Percentiles rank a stretch among this genome's conserved stretches.
These are phyloP conservation scores for Botrytis medusae DNA, from an alignment of 2,329 filamentous ascomycete genomes.

Conservation along the genomic window DNA sequence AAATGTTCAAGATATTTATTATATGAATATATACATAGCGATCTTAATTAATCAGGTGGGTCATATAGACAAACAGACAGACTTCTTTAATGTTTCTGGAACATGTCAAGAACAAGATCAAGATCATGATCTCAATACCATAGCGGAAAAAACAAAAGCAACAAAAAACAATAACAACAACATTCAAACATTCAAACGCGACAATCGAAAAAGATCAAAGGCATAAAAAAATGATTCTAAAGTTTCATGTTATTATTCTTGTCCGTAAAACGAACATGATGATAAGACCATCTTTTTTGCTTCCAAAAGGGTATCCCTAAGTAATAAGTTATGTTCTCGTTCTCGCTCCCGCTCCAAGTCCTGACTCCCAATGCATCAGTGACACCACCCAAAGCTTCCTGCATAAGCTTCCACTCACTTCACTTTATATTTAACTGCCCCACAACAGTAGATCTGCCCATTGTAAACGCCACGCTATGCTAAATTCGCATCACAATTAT, in stretches of 20 bases:
- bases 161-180: not conserved
- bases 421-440: slow-evolving; percentile 4
- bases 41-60: not conserved
- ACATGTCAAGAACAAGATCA: not conserved
- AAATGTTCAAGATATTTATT: no score
- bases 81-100: not conserved
- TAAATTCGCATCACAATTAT: slow-evolving; percentile 17
- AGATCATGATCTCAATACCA: not conserved
- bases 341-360: not conserved
- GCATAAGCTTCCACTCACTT: slow-evolving; percentile 7
- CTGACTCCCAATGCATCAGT: slow-evolving; percentile 11
- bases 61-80: not conserved
- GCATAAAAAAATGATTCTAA: not conserved
- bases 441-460: slow-evolving; percentile 14
- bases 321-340: slow-evolving; percentile 6
- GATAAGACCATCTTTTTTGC: not conserved
- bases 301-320: slow-evolving; percentile 14
- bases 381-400: slow-evolving; percentile 11
- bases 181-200: no score
- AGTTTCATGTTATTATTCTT: not conserved
- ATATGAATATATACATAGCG: not conserved
- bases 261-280: slow-evolving; percentile 1
- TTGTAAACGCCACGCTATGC: slow-evolving; percentile 21
- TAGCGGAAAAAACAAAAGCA: not conserved
- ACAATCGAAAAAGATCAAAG: not conserved